Evolutionary conservation across 1,139 yeast genomes (phyloP), one percentile per base, ranked within the genome.

Genomic region (Scheffersomyces quercinus): DNA sequence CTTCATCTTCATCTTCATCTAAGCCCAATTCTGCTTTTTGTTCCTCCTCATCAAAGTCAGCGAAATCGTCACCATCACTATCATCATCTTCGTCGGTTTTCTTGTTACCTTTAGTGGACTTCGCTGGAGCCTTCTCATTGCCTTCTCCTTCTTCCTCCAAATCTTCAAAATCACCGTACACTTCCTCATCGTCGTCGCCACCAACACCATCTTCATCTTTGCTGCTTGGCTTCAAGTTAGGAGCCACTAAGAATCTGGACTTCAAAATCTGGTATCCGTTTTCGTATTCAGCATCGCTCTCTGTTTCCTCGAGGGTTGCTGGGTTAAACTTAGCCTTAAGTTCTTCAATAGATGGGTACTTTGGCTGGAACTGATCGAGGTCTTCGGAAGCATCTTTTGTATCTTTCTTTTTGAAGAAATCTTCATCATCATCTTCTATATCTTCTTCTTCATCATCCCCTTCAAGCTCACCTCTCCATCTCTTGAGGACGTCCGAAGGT

Each of bases 121-220:
- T 28, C 20, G 14, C 35, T 28, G 26, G 26, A 56, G 15, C 33
- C 28, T 48, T 9, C 10, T 9, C 45, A 12, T 44, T 53, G 5
- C 26, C 53, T 6, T 48, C 50, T n/a, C 54, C 61, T 8, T 59
- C 70, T 2, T 61, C 57, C 61, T 86, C 95, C 40, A 85, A 70
- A 62, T 85, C 95, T 62, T 88, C 95, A 58, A 85, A 87, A 55
- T 87, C 96, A 39, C 93, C 95, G 55, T 77, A 83, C 0, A 79
- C 64, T 50, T 82, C 88, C 38, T 77, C 82, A 9, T 71, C 79
- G 4, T 68, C 80, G 1, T 58, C 75, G 1, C 55, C 73, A 9
- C 56, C 70, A 13, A 60, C 74, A 2, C 58, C 70, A 5, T 59
- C 73, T 13, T 61, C 73, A 2, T 58, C 73, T 9, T 64, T 67